Base-by-base conservation (phyloP, 345 rosid genomes). In the Melastoma malabathricum region DNA sequence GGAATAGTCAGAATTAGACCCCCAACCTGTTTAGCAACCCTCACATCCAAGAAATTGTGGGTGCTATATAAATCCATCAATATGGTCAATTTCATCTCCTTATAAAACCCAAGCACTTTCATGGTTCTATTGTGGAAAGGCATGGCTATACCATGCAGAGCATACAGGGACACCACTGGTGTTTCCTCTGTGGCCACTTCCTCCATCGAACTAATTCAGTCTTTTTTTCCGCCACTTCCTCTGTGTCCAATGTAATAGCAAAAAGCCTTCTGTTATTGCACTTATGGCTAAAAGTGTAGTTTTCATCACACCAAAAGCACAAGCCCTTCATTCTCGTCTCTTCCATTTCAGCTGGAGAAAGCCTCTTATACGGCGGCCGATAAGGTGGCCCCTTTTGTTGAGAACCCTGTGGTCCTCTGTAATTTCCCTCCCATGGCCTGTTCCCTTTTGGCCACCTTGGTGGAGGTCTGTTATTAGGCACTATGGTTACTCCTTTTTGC, bases 271-370 rank as follows among this genome's bases (percentile, higher is more conserved):
- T 46, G 8, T 15, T 44, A 0, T 31, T 4, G 7, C 52, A 34
- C 9, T 18, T 16, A 13, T 57, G 52, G 0, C 22, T 51, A 5
- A 15, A 20, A 20, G 10, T 15, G 16, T 7, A 46, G 1, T 15
- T 15, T 5, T 57, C 52, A 3, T 29, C 52, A 31, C 52, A 57
- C 52, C 60, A 47, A 25, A 46, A 46, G 47, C 58, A 56, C 7
- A 57, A 8, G 3, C 44, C 45, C 23, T 57, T 57, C 13, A 10
- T 16, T 15, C 18, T 54, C 15, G 2, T 44, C 13, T 43, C 38
- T 9, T 54, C 27, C 31, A 43, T 6, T 41, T 15, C 16, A 10
- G 41, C 12, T 8, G 41, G 25, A 22, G 12, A 6, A 34, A 34
- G 12, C 41, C 41, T 34, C 41, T 22, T 22, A 22, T 22, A 4